Evolutionary conservation across 768 basidiomycete species (phyloP), one percentile per base, ranked within the genome.

Genomic region (Saitozyma sp.): DNA sequence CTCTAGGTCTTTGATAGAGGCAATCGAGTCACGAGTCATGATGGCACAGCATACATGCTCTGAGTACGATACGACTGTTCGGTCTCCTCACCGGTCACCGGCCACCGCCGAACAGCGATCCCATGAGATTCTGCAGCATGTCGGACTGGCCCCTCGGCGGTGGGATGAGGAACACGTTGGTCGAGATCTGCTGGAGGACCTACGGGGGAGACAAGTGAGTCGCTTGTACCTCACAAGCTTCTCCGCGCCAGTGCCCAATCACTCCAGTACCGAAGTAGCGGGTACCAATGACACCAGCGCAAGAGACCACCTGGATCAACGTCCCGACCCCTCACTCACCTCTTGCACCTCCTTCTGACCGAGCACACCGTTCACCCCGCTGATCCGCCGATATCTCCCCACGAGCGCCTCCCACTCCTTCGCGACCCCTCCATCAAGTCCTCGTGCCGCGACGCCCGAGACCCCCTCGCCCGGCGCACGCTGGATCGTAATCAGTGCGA

Each of bases 401-500:
- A 88, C 89, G 58, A 96, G 82, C 38, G 89, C 84, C 50, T 92
- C 83, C 93, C 93, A 98, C 38, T 79, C 80, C 52, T 67, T 73
- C 2, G 61, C 56, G 48, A 72, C 63, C n/a, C 74, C 61, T 84
- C 88, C 80, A 89, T 90, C 56, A 88, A 84, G 82, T 85, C 86
- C 38, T 83, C 83, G 88, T 71, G 87, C 91, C 71, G 86, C 86
- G 16, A 90, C 87, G 3, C 89, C 90, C 60, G 89, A 86, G 6
- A 88, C 88, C 11, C 72, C 76, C 49, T 62, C 57, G n/a, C 70
- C 68, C 17, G 75, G 71, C 17, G 78, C 78, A 20, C 91, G 86
- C 75, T 97, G 95, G 67, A 90, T 91, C n/a, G 88, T 89, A 56
- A 89, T 77, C 10, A 97, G 85, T 0, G 90, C 91, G 58, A 98